Base-by-base conservation (phyloP, 1,139 yeast genomes). In the Magnusiomyces magnusii region DNA sequence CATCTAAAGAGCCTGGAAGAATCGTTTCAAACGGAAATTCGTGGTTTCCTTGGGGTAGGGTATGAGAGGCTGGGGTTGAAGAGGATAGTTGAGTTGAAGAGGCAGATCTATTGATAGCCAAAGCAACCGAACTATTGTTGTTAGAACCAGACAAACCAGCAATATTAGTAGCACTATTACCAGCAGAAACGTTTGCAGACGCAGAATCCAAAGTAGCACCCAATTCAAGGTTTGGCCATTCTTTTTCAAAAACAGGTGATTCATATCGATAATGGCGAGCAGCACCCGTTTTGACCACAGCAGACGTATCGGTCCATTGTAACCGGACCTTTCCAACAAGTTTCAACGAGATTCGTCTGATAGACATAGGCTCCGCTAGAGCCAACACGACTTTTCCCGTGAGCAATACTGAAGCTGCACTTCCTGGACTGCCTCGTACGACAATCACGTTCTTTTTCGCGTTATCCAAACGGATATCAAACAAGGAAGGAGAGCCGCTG, bases 11-110 rank as follows among this genome's bases (percentile, higher is more conserved):
- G 0, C 98, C 98, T 0, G 97, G 97, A 21, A 93, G 70, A 31
- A 91, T 80, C 0, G 95, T 81, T 63, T 87, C 86, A 69, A 93
- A 93, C 0, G 99, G 98, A 66, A 93, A 82, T 69, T 89, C 96
- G 71, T 93, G 91, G 70, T 89, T 90, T 0, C 99, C 99, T 63
- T 79, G 83, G 0, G 78, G 78, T 56, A 87, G 71, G 2, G 66
- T 61, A 36, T 62, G 64, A 3, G 63, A 21, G 15, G 25, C 49
- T 41, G 10, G 64, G 2, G 63, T 52, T 28, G 63, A 39, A 50
- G 61, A 17, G 56, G 55, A 25, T 53, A 41, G 44, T 41, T 41
- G 44, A 3, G 54, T 17, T 24, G 51, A 47, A 47, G 51, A 47
- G 15, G 51, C 31, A 23, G 50, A 21, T 19, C 17, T 19, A 31